These are phyloP conservation scores for Haematococcus lacustris DNA, from an alignment of 139 green algal species.

Conservation along the genomic window DNA sequence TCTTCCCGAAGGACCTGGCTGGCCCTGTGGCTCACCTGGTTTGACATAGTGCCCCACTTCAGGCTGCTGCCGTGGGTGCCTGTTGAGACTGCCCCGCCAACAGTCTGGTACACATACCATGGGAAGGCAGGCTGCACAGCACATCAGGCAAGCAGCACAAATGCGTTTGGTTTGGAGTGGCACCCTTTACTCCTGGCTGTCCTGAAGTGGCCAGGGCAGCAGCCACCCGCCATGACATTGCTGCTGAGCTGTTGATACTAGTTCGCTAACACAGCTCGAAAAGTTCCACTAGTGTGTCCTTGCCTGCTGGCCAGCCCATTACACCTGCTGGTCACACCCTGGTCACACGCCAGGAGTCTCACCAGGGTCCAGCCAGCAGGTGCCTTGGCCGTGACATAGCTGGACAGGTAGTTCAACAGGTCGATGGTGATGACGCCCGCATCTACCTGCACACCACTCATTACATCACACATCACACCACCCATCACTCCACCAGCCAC, in stretches of 20 bases:
- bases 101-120: conserved; percentile 61
- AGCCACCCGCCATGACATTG: background rate
- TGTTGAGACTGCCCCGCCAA: conserved; percentile 79
- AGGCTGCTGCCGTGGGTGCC: conserved; percentile 71
- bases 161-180: background rate
- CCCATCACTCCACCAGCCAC: too few species aligned
- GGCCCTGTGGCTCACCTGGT: conserved; percentile 41
- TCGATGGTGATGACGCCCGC: conserved; percentile 30
- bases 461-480: too few species aligned
- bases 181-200: background rate
- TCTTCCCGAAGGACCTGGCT: background rate
- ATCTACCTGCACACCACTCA: too few species aligned
- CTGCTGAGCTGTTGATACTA: background rate
- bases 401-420: conserved; percentile 75
- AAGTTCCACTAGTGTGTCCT: background rate
- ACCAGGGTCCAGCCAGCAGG: conserved; percentile 62
- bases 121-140: conserved; percentile 10
- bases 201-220: background rate
- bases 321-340: too few species aligned
- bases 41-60: conserved; percentile 46
- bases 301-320: background rate
- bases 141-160: background rate
- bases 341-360: background rate
- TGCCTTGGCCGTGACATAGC: conserved; percentile 51
- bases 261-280: background rate